Percentiles rank a stretch among this genome's conserved stretches.
These are phyloP conservation scores for Flaveria trinervia DNA, from an alignment of 129 eudicot genomes.

Conservation along the genomic window DNA sequence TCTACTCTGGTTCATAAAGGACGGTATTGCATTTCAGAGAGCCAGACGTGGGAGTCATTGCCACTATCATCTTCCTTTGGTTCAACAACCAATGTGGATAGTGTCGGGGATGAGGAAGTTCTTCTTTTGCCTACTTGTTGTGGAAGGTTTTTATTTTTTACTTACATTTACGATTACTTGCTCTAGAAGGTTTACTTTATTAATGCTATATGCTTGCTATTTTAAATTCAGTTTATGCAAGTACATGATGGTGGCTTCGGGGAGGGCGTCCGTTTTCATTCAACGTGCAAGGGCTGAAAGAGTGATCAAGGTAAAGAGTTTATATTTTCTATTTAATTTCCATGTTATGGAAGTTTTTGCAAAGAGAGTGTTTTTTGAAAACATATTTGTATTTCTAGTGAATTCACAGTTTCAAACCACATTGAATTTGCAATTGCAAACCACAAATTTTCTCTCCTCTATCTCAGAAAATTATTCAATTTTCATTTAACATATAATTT, in stretches of 20 bases:
- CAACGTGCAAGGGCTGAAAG: constrained; percentile 54
- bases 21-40: constrained; percentile 78
- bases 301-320: constrained; percentile 56
- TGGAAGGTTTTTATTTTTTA: constrained; percentile 66
- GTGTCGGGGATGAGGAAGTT: constrained; percentile 48
- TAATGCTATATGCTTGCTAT: background rate
- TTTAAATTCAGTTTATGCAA: constrained; percentile 70
- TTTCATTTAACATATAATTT: too few species aligned
- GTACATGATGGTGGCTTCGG: constrained; percentile 90
- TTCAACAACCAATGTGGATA: constrained; percentile 50
- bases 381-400: too few species aligned
- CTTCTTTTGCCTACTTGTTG: constrained; percentile 78
- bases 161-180: constrained; percentile 1
- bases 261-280: constrained; percentile 84
- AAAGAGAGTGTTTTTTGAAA: background rate
- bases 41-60: constrained; percentile 87
- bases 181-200: background rate
- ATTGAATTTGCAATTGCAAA: background rate
- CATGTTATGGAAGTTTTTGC: background rate
- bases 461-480: too few species aligned
- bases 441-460: background rate
- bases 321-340: background rate
- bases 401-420: background rate
- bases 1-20: constrained; percentile 54
- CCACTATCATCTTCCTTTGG: constrained; percentile 62